Evolutionary conservation across 768 basidiomycete species (phyloP), one percentile per base, ranked within the genome.

Genomic region (Mycena maculata): DNA sequence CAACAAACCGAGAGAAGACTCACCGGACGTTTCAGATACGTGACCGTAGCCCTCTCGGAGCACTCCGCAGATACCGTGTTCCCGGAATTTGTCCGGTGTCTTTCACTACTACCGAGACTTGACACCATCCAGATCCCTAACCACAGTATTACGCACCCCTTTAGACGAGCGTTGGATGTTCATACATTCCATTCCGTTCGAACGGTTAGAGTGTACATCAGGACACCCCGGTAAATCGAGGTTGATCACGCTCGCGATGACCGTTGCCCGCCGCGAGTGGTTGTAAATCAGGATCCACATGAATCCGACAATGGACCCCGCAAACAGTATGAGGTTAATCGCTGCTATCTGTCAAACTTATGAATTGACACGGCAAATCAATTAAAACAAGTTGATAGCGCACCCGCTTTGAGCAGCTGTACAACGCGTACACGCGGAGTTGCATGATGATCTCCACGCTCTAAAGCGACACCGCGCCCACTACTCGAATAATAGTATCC

Each of bases 361-460:
- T 47, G 15, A 11, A 4, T 5, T 12, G 18, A 23, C 45, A 3
- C 10, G 8, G 23, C 4, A 13, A 12, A 22, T 22, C 15, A 15
- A 23, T 8, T 8, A 44, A 22, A 44, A 9, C n/a, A 23, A 18
- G 38, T 31, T 44, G 55, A n/a, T 16, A 41, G 22, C 75, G 63
- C 27, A 83, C 84, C 71, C 73, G 78, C 68, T 79, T 80, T 2
- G 82, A 84, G 45, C 80, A 79, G 39, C 73, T 72, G 62, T 74
- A 86, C 15, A 86, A 67, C 0, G 82, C 82, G 62, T 84, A 84
- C 30, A 85, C 75, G 13, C 84, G 78, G 30, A 85, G 64, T 72
- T 84, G 83, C 82, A 86, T 84, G 63, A 84, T 74, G 18, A 85
- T 82, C 67, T 86, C 84, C 13, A 85, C 78, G 31, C 82, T 78